phyloP scores from a whole-genome alignment of 1,139 yeast genomes.

The Sugiyamaella pinicola region DNA sequence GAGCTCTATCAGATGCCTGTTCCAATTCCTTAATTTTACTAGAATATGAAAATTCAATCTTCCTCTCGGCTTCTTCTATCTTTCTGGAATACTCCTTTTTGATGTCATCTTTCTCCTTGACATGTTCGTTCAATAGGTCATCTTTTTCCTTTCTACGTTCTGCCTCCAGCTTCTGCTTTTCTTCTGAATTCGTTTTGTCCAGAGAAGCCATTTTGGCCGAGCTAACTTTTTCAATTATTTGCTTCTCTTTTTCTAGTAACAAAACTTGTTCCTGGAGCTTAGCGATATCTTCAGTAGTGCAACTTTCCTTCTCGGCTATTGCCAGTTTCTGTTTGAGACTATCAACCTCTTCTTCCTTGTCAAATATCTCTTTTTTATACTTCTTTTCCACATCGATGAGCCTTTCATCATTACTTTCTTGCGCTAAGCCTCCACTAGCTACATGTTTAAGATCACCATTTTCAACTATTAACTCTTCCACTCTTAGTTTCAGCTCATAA shows the following conservation, averaged over 20 bases:
- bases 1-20: background rate
- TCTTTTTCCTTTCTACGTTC: slow-evolving; percentile 18
- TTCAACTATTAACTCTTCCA: slow-evolving; percentile 16
- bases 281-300: background rate
- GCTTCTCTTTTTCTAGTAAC: slow-evolving; percentile 12
- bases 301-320: background rate
- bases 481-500: slow-evolving; percentile 4
- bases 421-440: background rate
- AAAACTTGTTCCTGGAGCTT: background rate
- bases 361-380: slow-evolving; percentile 8
- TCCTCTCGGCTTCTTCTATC: slow-evolving; percentile 22
- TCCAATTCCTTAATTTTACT: background rate
- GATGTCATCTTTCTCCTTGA: slow-evolving; percentile 21
- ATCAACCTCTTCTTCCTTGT: slow-evolving; percentile 1
- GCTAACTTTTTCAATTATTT: slow-evolving; percentile 4
- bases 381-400: background rate
- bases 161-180: slow-evolving; percentile 6
- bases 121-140: slow-evolving; percentile 22
- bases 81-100: slow-evolving; percentile 9
- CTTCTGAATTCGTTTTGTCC: slow-evolving; percentile 2
- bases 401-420: background rate
- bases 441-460: slow-evolving; percentile 5
- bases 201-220: slow-evolving; percentile 4
- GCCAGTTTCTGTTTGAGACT: background rate
- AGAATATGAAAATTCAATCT: slow-evolving; percentile 26